Conservation (phyloP, 2,329 filamentous ascomycete species). For the Fusarium foetens region DNA sequence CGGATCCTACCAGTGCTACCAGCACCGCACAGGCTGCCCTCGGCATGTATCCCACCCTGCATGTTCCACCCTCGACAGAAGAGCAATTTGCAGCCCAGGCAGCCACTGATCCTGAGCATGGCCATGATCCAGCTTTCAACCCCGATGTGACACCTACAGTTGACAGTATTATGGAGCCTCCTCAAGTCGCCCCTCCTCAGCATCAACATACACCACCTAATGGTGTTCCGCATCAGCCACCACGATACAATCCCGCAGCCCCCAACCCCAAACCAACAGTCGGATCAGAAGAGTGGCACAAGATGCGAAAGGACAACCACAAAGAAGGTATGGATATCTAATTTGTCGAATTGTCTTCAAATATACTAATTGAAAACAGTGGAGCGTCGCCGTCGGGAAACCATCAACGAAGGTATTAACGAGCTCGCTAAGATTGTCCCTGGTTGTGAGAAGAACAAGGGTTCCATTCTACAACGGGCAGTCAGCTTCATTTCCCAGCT, state of each 20-base stretch:
- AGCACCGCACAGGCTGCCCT: constrained; percentile 69
- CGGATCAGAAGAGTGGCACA: constrained; percentile 98
- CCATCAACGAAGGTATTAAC: constrained; percentile 99
- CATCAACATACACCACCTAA: constrained; percentile 53
- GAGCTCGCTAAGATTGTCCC: constrained; percentile 98
- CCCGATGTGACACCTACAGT: constrained; percentile 48
- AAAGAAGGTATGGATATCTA: constrained; percentile 84
- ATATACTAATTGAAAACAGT: constrained; percentile 64
- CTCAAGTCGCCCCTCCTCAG: constrained; percentile 36
- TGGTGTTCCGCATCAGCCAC: constrained; percentile 49
- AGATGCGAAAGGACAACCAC: constrained; percentile 95
- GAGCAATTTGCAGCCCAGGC: constrained; percentile 68
- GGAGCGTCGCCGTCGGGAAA: constrained; percentile 94
- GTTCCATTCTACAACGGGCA: constrained; percentile 91
- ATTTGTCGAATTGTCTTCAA: neutral
- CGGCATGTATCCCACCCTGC: constrained; percentile 68
- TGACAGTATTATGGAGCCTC: constrained; percentile 46
- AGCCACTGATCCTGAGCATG: constrained; percentile 48
- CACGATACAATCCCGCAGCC: constrained; percentile 52
- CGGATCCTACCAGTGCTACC: constrained; percentile 64
- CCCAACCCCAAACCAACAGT: constrained; percentile 80
- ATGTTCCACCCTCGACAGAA: constrained; percentile 67
- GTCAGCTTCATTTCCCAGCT: constrained; percentile 95
- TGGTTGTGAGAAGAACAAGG: constrained; percentile 98
- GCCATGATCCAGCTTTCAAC: constrained; percentile 49